phyloP scores from a whole-genome alignment of 208 protist species.

The Leishmania gerbilli region DNA sequence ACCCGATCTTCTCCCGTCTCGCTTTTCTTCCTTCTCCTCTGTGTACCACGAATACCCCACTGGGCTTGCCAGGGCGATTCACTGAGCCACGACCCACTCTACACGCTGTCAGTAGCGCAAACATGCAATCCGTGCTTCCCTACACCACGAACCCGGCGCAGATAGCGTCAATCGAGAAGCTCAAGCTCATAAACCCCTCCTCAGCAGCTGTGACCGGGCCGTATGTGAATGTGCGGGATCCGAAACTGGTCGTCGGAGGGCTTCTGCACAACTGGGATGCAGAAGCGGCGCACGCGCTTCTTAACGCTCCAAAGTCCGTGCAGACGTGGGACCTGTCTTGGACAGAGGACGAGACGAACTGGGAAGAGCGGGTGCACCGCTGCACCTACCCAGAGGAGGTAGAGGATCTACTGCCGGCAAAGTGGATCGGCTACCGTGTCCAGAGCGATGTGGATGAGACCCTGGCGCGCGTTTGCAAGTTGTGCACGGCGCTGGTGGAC shows the following conservation, averaged over 20 bases:
- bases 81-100: neutral
- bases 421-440: constrained; percentile 89
- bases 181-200: constrained; percentile 81
- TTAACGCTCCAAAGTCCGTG: constrained; percentile 50
- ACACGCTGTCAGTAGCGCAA: neutral
- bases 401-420: constrained; percentile 80
- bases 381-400: constrained; percentile 86
- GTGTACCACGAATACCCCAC: neutral
- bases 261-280: constrained; percentile 86
- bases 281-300: constrained; percentile 62
- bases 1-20: neutral
- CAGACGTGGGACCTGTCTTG: constrained; percentile 85
- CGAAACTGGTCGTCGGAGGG: constrained; percentile 68
- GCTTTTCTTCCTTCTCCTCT: neutral
- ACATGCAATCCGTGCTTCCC: constrained; percentile 83
- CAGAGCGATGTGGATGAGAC: constrained; percentile 86
- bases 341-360: constrained; percentile 78
- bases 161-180: constrained; percentile 74
- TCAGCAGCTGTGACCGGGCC: constrained; percentile 64
- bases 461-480: constrained; percentile 84
- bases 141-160: constrained; percentile 86
- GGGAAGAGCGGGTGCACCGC: constrained; percentile 71
- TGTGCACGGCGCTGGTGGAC: constrained; percentile 89
- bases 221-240: constrained; percentile 57
- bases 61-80: neutral